Conservation (phyloP, 192 early-diverging fungal species). For the Coemansia sp. region DNA sequence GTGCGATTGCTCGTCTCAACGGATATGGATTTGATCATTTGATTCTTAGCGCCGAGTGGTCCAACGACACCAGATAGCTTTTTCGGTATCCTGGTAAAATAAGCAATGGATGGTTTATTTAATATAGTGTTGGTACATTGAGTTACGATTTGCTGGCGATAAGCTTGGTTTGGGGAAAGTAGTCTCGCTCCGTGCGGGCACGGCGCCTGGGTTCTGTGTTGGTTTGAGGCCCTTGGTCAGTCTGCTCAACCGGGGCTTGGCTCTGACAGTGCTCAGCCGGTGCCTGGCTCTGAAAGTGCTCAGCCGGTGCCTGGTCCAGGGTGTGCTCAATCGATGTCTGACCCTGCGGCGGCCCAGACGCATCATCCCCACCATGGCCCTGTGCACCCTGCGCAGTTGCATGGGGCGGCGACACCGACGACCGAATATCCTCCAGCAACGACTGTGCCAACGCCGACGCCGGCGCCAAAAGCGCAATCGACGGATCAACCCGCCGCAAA, state of each 20-base stretch:
- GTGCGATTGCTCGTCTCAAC: slow-evolving; percentile 82
- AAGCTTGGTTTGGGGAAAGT: slow-evolving; percentile 9
- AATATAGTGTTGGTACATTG: neutral
- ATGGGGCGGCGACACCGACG: slow-evolving; percentile 20
- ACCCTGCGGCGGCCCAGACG: neutral
- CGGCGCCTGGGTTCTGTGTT: too few relatives aligned
- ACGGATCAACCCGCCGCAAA: slow-evolving; percentile 49
- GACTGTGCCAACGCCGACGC: slow-evolving; percentile 50
- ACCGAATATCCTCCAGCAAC: slow-evolving; percentile 51
- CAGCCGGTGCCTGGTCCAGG: neutral
- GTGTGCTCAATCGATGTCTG: neutral
- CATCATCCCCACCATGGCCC: neutral
- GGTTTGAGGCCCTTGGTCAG: too few relatives aligned
- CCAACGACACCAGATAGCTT: slow-evolving; percentile 30
- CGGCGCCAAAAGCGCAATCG: slow-evolving; percentile 52
- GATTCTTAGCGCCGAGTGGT: slow-evolving; percentile 89
- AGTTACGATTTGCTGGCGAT: neutral
- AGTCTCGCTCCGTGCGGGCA: neutral
- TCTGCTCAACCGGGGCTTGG: too few relatives aligned
- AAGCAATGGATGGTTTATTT: neutral
- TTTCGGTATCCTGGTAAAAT: too few relatives aligned
- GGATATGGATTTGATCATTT: slow-evolving; percentile 96
- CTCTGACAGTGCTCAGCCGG: neutral
- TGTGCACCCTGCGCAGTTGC: neutral
- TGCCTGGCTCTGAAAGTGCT: neutral